phyloP scores from a whole-genome alignment of 768 basidiomycete genomes.

The Cubamyces sp. region DNA sequence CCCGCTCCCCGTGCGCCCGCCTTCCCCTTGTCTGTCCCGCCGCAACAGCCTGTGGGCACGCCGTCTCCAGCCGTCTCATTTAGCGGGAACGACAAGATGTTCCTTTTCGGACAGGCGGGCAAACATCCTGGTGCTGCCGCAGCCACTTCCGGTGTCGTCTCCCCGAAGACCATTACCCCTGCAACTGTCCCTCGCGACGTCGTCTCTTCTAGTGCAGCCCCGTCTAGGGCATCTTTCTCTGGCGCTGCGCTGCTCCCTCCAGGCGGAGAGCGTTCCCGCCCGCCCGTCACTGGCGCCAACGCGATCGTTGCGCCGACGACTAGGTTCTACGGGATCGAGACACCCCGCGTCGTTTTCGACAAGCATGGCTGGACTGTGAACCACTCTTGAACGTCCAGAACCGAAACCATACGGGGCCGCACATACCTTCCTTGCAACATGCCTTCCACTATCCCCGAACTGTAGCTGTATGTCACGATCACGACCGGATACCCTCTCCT shows the following conservation, averaged over 20 bases:
- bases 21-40: neutral
- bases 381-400: neutral
- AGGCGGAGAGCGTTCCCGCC: neutral
- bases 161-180: too few relatives aligned
- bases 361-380: constrained; percentile 17
- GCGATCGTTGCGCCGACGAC: neutral
- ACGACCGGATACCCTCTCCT: too few relatives aligned
- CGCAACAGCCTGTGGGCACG: neutral
- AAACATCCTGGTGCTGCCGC: neutral
- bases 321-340: constrained; percentile 9
- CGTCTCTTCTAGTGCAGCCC: too few relatives aligned
- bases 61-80: neutral
- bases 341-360: constrained; percentile 7
- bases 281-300: neutral
- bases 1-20: too few relatives aligned
- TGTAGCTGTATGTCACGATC: too few relatives aligned
- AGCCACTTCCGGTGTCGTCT: too few relatives aligned
- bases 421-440: too few relatives aligned
- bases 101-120: neutral
- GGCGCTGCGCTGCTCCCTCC: neutral
- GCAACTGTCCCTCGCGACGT: too few relatives aligned
- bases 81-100: neutral
- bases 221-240: too few relatives aligned
- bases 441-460: too few relatives aligned
- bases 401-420: too few relatives aligned